Base-by-base conservation (phyloP, 2,329 filamentous ascomycete genomes). In the Dothistroma pini region DNA sequence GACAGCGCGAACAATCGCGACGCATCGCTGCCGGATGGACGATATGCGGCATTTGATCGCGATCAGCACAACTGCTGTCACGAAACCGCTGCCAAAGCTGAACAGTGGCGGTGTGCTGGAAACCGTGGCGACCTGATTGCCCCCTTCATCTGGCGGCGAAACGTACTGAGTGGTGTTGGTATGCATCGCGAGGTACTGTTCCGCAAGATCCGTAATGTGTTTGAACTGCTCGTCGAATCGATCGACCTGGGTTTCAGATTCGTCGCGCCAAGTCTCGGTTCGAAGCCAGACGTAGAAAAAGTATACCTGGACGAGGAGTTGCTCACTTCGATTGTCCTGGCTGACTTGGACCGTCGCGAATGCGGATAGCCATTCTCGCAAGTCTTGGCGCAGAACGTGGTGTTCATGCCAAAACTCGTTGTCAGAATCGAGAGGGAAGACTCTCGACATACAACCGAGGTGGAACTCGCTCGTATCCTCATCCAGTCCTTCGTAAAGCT, bases 71-170 rank as follows among this genome's bases (percentile, higher is more conserved):
- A 59, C 10, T 8, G 38, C 29, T 2, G 38, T 55, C 2, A 59
- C 41, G 29, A 59, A 59, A 8, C 52, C 52, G 21, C 35, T 55
- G 6, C 57, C 57, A 12, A 55, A 54, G 41, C 51, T 59, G 57
- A 59, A 59, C 9, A 54, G 51, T 16, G 57, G 57, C n/a, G 57
- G 57, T 21, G 57, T 59, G 38, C n/a, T 55, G 29, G 11, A 55
- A 7, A 52, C 25, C 12, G 32, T 44, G 4, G 6, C 25, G 11
- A 29, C 10, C 21, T 32, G 11, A 14, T 35, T 9, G 35, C 4
- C 48, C 0, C 10, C 51, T 1, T 53, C 51, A 11, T n/a, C 51
- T 16, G 10, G 2, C 11, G 51, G 51, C 0, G 38, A 48, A 11
- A 57, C 5, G 29, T 53, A 58, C 16, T 41, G 56, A 3, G 49